Evolutionary conservation across 176 grass and related monocot species (phyloP), one percentile per base, ranked within the genome.

Genomic region (Juncus inflexus): DNA sequence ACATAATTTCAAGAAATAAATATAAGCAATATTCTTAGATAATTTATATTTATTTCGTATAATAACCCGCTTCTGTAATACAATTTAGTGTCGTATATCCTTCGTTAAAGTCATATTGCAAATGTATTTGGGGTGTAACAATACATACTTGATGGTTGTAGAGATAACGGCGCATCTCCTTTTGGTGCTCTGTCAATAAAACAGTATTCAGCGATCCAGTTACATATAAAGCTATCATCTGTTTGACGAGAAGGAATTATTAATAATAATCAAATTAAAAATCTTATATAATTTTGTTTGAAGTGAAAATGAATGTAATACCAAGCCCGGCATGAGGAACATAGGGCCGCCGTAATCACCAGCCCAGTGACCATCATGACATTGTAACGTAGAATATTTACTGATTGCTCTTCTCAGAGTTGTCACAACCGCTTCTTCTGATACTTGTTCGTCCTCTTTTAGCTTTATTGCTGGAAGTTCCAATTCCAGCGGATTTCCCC

Each of bases 291-390:
- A n/a, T 9, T 64, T 6, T 37, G 5, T 10, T 57, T 35, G 19
- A 3, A 36, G 55, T 42, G 37, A 45, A 52, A 57, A 37, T 7
- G 38, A 74, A 45, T 3, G 19, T 6, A 69, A 63, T 87, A 96
- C 91, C 87, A 96, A 78, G 77, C 81, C 79, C 39, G 87, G 91
- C 84, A 96, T 69, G 64, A 87, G 81, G 71, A 90, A 90, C 91
- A 96, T 83, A 53, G 91, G 87, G 3, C 91, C 91, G 6, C 87
- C 91, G 63, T 83, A 90, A 78, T 90, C 91, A 52, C 91, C 84
- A 62, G 87, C 65, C 91, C 87, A 96, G 76, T 96, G 84, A 19
- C 87, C 87, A 85, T 96, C 87, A 52, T 90, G 79, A 62, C 86
- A 76, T 79, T 96, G 87, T 5, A 96, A 74, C 42, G 81, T 87